phyloP scores from a whole-genome alignment of 164 flowering plant genomes.

The Nymphaea colorata region DNA sequence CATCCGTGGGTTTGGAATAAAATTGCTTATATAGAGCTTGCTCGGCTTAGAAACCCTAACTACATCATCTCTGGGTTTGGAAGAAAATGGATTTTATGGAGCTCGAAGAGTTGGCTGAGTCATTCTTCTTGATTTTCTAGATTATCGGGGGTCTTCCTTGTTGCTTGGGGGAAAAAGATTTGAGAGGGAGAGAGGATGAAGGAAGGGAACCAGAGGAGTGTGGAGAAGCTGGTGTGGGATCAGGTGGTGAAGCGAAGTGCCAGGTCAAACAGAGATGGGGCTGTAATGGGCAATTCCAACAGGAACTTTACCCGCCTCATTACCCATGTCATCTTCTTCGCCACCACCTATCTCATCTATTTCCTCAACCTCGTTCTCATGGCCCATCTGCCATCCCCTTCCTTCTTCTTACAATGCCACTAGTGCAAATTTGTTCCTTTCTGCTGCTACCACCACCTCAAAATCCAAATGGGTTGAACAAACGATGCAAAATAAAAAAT shows the following conservation, averaged over 20 bases:
- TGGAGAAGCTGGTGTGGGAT: background rate
- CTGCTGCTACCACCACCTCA: background rate
- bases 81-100: too few species aligned
- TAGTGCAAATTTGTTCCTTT: background rate
- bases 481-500: too few species aligned
- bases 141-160: too few species aligned
- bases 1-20: too few species aligned
- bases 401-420: constrained; percentile 1
- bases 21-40: too few species aligned
- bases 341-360: constrained; percentile 58
- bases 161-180: too few species aligned
- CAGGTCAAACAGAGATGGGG: background rate
- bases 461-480: too few species aligned
- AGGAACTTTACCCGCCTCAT: constrained; percentile 34
- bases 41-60: too few species aligned
- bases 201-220: background rate
- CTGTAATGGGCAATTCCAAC: constrained; percentile 4
- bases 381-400: constrained; percentile 3
- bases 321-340: constrained; percentile 46
- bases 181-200: too few species aligned
- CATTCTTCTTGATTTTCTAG: too few species aligned
- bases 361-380: constrained; percentile 48
- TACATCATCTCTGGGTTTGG: too few species aligned
- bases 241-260: background rate
- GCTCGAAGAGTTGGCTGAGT: too few species aligned